Percentiles rank a stretch among this genome's conserved stretches.
Conservation (phyloP, 2,329 filamentous ascomycete species). For the Aspergillus flavus region DNA sequence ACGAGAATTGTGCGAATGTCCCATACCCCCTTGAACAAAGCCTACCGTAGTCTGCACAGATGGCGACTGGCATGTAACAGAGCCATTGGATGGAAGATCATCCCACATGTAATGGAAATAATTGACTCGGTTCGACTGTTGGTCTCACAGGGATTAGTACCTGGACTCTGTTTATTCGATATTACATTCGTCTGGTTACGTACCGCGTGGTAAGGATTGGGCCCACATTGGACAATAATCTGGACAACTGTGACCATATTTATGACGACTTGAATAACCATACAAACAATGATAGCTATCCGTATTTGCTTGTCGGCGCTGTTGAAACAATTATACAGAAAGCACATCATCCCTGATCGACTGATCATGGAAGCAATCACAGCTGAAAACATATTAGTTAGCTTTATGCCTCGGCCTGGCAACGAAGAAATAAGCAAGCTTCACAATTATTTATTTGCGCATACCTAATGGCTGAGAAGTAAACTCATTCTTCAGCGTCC, state of each 20-base stretch:
- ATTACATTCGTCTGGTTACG: not conserved
- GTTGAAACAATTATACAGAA: not conserved
- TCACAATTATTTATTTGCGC: not conserved
- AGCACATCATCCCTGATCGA: not conserved
- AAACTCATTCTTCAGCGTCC: not conserved
- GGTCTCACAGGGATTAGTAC: not conserved
- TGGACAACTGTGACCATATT: not conserved
- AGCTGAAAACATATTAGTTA: not conserved
- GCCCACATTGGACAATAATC: not conserved
- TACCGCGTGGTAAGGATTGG: not conserved
- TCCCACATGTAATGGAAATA: conserved; percentile 46
- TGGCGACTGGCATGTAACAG: conserved; percentile 35
- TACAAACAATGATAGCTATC: not conserved
- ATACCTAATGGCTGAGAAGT: not conserved
- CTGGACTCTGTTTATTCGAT: not conserved
- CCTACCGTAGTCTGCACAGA: not conserved
- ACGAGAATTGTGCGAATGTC: not conserved
- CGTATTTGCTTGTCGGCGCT: not conserved
- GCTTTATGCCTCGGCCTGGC: not conserved
- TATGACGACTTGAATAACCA: not conserved
- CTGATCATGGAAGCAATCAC: not conserved
- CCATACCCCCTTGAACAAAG: not conserved
- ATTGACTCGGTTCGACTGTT: conserved; percentile 29
- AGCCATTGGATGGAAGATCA: conserved; percentile 35
- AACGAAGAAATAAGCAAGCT: not conserved